A percentile compares a stretch with the other conserved stretches of the same genome.
phyloP scores from a whole-genome alignment of 176 grass and related monocot species.

The Zizania latifolia region DNA sequence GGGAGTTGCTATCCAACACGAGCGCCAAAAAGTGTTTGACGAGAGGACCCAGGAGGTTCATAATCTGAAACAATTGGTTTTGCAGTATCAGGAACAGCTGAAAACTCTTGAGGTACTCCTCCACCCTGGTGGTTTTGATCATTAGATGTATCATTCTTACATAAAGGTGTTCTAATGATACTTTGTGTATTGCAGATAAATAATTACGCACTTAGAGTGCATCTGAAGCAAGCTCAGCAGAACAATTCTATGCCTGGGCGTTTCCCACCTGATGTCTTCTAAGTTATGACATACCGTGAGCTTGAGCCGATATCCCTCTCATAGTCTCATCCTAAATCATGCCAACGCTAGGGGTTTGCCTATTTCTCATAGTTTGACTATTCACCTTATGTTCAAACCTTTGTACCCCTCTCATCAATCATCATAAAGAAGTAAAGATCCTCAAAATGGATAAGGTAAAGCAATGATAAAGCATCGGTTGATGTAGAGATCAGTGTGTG shows the following conservation, averaged over 20 bases:
- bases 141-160: not conserved
- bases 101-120: constrained; percentile 60
- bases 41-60: constrained; percentile 47
- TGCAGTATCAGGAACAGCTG: constrained; percentile 62
- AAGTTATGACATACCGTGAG: not conserved
- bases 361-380: not conserved
- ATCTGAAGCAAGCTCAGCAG: constrained; percentile 63
- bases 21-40: constrained; percentile 63
- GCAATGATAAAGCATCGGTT: not conserved
- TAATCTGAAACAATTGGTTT: constrained; percentile 51
- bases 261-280: constrained; percentile 59
- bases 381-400: not conserved
- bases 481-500: not conserved
- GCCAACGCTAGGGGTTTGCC: not conserved
- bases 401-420: not conserved
- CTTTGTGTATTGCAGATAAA: constrained; percentile 38
- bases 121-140: not conserved
- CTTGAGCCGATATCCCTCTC: not conserved
- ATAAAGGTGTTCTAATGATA: not conserved
- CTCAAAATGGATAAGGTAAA: not conserved
- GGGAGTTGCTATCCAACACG: constrained; percentile 68
- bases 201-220: constrained; percentile 57
- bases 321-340: not conserved
- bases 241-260: constrained; percentile 43
- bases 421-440: not conserved